Base-by-base conservation (phyloP, 2,329 filamentous ascomycete species). In the Fusarium brevicatenulatum region DNA sequence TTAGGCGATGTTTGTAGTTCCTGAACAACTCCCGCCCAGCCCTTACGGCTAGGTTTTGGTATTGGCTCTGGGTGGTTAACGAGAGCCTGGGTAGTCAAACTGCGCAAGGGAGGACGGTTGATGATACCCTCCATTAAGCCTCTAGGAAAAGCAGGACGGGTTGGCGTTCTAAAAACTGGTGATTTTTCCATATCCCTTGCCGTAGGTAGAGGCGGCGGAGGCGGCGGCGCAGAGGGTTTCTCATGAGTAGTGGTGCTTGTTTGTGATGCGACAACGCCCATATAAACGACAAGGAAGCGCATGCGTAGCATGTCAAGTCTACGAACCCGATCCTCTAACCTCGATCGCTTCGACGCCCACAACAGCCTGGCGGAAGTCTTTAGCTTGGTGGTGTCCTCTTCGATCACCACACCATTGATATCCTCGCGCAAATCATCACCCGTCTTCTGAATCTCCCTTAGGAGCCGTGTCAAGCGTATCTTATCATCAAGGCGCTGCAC, bases 281-380 rank as follows among this genome's bases (percentile, higher is more conserved):
- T 88, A 79, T 90, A 91, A 42, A 90, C 85, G 40, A 91, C 88
- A 37, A 91, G 81, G 77, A 91, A 91, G 68, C 90, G 86, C 88
- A 90, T 91, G 78, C 90, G 85, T 77, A 91, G 79, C 75, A 91
- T 80, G 74, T 91, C 90, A 44, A 91, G 82, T 52, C 89, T 84
- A 62, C 87, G 85, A 60, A 91, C 82, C 57, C 87, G 85, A 72
- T 90, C 88, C 78, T 90, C 87, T 55, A 92, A 81, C 57, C 84
- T 83, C 56, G 79, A 80, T 73, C 88, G 85, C 77, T 87, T 87
- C 65, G 82, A 82, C 8, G 87, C 89, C 90, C 90, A 92, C 32
- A 91, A 81, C 4, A 91, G 68, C 56, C 89, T 84, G 30, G 89
- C 85, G 65, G 81, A 80, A 15, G 81, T 83, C 64, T 83, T 84